phyloP scores from a whole-genome alignment of 148 eudicot species.

The Rhododendron ferrugineum region DNA sequence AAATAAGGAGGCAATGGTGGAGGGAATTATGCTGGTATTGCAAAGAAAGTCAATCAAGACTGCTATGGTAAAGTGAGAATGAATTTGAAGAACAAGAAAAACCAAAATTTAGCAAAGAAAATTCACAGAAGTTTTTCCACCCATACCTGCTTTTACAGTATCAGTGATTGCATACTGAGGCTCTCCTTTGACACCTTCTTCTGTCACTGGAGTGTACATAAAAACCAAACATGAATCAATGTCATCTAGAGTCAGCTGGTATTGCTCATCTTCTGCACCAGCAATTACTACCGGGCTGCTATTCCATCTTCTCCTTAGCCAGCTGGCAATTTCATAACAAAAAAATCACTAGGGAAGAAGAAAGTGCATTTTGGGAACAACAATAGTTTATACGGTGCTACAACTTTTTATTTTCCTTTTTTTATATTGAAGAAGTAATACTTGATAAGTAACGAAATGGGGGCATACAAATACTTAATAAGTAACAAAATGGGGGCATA shows the following conservation, averaged over 20 bases:
- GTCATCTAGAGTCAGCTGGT: constrained; percentile 69
- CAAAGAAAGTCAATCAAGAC: neutral
- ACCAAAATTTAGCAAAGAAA: neutral
- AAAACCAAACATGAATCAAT: constrained; percentile 91
- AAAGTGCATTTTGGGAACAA: constrained; percentile 6
- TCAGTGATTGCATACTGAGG: constrained; percentile 98
- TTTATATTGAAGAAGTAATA: neutral
- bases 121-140: constrained; percentile 5
- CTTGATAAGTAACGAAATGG: neutral
- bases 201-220: constrained; percentile 96
- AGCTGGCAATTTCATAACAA: constrained; percentile 40
- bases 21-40: neutral
- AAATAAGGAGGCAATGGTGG: neutral
- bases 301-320: constrained; percentile 97
- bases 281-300: constrained; percentile 85
- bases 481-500: constrained; percentile 16
- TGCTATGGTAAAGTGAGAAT: neutral
- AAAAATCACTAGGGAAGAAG: neutral
- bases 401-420: neutral
- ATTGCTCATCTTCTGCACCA: constrained; percentile 95
- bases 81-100: neutral
- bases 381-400: neutral
- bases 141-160: constrained; percentile 81
- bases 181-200: constrained; percentile 93
- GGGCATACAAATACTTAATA: neutral